Evolutionary conservation across 305 asterid genomes (phyloP).

Genomic region (Rubia peregrina): DNA sequence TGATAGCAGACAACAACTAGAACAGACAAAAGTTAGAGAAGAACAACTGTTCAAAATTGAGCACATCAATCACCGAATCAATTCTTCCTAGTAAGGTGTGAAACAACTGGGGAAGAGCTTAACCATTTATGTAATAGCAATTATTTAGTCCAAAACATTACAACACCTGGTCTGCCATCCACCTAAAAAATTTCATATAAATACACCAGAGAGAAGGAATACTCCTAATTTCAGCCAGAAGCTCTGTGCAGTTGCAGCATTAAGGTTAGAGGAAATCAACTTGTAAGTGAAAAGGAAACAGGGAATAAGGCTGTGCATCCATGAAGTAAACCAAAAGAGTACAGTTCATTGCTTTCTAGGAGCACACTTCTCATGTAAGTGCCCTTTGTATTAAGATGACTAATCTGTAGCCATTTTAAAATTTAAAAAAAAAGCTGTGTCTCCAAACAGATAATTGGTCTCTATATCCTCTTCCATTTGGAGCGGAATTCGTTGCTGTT

Average conservation of each 20-base stretch:
- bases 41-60: not conserved
- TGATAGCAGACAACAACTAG: not conserved
- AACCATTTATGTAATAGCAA: not conserved
- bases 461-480: not conserved
- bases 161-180: not conserved
- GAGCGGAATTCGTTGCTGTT: not conserved
- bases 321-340: not conserved
- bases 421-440: no score
- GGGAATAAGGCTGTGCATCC: not conserved
- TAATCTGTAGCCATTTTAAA: not conserved
- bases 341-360: not conserved
- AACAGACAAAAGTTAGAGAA: not conserved
- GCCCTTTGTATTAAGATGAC: not conserved
- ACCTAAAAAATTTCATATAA: not conserved
- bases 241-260: not conserved
- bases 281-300: no score
- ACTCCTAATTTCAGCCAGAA: not conserved
- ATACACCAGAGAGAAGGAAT: not conserved
- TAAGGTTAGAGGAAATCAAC: not conserved
- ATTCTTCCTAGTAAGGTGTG: not conserved
- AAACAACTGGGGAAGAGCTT: not conserved
- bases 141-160: not conserved
- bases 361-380: not conserved
- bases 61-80: not conserved
- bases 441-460: no score